Percentiles rank a stretch among this genome's conserved stretches.
Conservation (phyloP, 805 yeast species). For the Barnettozyma siamensis region DNA sequence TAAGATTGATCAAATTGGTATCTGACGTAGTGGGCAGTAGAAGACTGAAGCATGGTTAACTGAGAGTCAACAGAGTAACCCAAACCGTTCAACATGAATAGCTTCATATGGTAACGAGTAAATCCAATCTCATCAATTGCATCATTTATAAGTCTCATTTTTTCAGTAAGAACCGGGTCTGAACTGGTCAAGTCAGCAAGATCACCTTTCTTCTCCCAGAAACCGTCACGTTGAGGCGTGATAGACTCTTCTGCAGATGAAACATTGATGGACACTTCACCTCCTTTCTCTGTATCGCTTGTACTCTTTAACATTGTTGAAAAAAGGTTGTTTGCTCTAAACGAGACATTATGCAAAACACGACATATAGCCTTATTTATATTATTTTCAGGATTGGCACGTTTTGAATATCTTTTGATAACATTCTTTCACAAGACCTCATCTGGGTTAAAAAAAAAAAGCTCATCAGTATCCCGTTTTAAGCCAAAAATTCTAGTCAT, state of each 20-base stretch:
- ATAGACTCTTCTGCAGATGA: neutral
- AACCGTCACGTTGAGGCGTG: slow-evolving; percentile 1
- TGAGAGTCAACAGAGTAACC: slow-evolving; percentile 49
- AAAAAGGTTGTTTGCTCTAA: too few relatives aligned
- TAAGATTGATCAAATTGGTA: slow-evolving; percentile 38
- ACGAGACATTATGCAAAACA: too few relatives aligned
- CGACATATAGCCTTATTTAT: too few relatives aligned
- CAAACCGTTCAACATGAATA: slow-evolving; percentile 43
- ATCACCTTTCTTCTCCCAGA: slow-evolving; percentile 15
- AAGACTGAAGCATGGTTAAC: slow-evolving; percentile 39
- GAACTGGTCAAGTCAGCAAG: slow-evolving; percentile 9
- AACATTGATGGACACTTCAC: neutral
- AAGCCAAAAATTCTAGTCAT: too few relatives aligned
- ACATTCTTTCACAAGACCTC: too few relatives aligned
- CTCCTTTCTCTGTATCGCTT: neutral
- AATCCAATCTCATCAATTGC: slow-evolving; percentile 58
- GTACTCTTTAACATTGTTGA: too few relatives aligned
- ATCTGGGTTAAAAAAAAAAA: too few relatives aligned
- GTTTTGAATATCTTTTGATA: too few relatives aligned
- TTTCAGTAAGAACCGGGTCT: slow-evolving; percentile 27
- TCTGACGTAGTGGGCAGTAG: slow-evolving; percentile 40
- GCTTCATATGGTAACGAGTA: slow-evolving; percentile 44
- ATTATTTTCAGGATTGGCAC: too few relatives aligned
- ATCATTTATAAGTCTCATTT: slow-evolving; percentile 41
- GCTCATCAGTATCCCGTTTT: too few relatives aligned